Percentiles rank a stretch among this genome's conserved stretches.
Conservation (phyloP, 768 basidiomycete genomes). For the Suillus tomentosus region DNA sequence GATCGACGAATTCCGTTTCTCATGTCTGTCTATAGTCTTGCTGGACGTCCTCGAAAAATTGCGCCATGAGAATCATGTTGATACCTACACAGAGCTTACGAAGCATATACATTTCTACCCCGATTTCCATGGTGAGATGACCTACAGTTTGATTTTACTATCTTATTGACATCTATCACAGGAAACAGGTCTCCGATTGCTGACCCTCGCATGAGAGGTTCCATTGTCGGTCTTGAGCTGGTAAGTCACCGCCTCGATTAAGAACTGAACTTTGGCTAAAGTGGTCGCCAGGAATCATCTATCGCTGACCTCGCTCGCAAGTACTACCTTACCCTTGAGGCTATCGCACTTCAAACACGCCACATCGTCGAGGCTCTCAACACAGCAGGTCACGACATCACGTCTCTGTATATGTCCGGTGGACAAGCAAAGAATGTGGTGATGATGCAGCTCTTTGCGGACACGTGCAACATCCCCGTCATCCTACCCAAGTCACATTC, state of each 20-base stretch:
- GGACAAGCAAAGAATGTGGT: constrained; percentile 89
- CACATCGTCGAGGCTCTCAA: constrained; percentile 95
- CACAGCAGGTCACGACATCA: constrained; percentile 80
- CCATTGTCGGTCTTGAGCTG: constrained; percentile 84
- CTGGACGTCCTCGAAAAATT: constrained; percentile 73
- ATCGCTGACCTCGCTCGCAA: constrained; percentile 84
- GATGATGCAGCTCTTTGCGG: constrained; percentile 89
- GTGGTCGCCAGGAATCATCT: constrained; percentile 54
- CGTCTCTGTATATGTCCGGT: constrained; percentile 88
- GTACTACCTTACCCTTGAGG: constrained; percentile 89
- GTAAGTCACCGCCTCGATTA: constrained; percentile 36
- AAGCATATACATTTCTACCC: constrained; percentile 95
- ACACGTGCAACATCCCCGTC: constrained; percentile 80
- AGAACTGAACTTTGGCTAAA: constrained; percentile 2
- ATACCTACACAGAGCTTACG: constrained; percentile 79
- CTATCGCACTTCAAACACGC: constrained; percentile 91
- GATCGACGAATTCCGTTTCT: not conserved
- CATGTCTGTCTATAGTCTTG: constrained; percentile 52
- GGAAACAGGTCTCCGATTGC: constrained; percentile 97
- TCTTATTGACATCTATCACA: constrained; percentile 31
- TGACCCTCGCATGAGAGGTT: constrained; percentile 93
- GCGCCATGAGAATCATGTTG: constrained; percentile 51
- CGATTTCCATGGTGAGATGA: constrained; percentile 77
- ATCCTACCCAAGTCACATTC: constrained; percentile 76
- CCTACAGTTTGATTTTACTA: not conserved